Base-by-base conservation (phyloP, 257 asterid genomes). In the Linaria vulgaris region DNA sequence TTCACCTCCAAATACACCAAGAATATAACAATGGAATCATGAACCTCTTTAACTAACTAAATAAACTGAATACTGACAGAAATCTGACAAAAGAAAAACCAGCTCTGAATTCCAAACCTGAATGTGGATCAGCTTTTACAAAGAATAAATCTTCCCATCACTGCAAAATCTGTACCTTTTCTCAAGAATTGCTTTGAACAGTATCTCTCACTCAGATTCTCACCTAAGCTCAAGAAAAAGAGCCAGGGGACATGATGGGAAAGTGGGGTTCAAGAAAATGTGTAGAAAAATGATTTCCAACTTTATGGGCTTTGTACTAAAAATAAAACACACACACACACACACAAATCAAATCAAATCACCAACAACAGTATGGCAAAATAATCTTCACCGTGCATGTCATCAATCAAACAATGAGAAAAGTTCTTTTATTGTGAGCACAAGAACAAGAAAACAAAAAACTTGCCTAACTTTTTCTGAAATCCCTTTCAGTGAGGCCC, bases 231-330 rank as follows among this genome's bases (percentile, higher is more conserved):
- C 34, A 16, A 43, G 19, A 45, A 48, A 50, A 60, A 20, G 6
- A 31, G 15, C 27, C 47, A 39, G 27, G 17, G 16, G 17, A 16
- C 46, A 15, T 1, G 17, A 27, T 47, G 39, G 44, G 69, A 45
- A 49, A 41, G 78, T 75, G 70, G 77, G 79, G 72, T 65, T 69
- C 52, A 48, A 69, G 75, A 66, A 60, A 66, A 48, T 17, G 73
- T 66, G 17, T 6, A 49, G 55, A 60, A 23, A 49, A 55, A 69
- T 37, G 63, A 62, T 50, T 48, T 73, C 76, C 68, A 77, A 67
- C 53, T n/a, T 45, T 22, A 39, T 52, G 57, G 41, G 63, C n/a
- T n/a, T n/a, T n/a, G n/a, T n/a, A n/a, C n/a, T n/a, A n/a, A n/a
- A n/a, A n/a, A n/a, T n/a, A n/a, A n/a, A n/a, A n/a, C n/a, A n/a